Conservation (phyloP, 352 stramenopile genomes). For the Globisporangium iwayamae region DNA sequence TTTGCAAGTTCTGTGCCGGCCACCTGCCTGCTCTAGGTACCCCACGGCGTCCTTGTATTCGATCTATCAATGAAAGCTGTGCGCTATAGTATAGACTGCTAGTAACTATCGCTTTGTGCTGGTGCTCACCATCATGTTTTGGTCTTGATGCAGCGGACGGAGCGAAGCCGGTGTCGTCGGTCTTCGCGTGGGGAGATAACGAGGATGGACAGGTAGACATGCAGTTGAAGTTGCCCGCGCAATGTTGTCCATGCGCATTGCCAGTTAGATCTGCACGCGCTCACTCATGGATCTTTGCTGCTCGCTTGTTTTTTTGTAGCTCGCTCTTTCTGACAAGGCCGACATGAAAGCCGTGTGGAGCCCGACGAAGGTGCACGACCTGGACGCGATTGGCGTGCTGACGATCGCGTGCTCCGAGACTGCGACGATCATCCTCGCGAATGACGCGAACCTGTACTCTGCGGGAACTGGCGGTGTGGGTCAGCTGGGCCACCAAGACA, state of each 20-base stretch:
- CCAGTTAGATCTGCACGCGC: not conserved
- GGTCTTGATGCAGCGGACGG: conserved; percentile 27
- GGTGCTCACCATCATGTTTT: not conserved
- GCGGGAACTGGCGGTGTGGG: conserved; percentile 53
- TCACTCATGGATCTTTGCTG: not conserved
- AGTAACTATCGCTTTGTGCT: not conserved
- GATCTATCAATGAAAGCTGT: not conserved
- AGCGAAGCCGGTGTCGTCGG: conserved; percentile 40
- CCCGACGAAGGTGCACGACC: conserved; percentile 53
- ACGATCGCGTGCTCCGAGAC: conserved; percentile 65
- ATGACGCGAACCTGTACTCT: conserved; percentile 76
- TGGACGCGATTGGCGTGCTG: conserved; percentile 59
- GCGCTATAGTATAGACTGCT: not conserved
- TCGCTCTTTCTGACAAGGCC: conserved; percentile 35
- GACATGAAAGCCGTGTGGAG: conserved; percentile 54
- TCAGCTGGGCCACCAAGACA: conserved; percentile 71
- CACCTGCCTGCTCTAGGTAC: conserved; percentile 47
- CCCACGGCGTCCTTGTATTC: not conserved
- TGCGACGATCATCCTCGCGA: conserved; percentile 54
- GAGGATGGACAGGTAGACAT: conserved; percentile 66
- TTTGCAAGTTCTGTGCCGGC: conserved; percentile 82
- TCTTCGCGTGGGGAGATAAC: conserved; percentile 78
- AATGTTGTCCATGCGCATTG: not conserved
- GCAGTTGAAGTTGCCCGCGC: not conserved
- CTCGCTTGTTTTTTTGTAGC: conserved; percentile 23